Conservation (phyloP, 139 green algal genomes). For the Klebsormidium nitens region DNA sequence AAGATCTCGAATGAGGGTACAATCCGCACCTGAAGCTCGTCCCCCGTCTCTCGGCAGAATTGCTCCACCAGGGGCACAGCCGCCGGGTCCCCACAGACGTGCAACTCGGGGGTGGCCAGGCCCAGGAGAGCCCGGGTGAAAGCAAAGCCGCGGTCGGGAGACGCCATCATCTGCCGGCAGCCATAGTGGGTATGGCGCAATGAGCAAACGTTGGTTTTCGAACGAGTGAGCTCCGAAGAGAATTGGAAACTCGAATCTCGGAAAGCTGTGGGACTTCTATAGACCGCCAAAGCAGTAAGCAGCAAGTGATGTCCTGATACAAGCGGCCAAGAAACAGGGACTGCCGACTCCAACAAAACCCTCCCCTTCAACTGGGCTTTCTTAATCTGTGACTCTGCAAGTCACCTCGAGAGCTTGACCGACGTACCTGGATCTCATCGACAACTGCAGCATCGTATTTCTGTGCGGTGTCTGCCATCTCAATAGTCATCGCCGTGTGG, state of each 20-base stretch:
- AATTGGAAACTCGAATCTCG: background rate
- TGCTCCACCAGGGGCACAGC: conserved; percentile 63
- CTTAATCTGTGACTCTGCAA: background rate
- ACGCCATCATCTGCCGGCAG: conserved; percentile 59
- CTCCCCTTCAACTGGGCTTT: background rate
- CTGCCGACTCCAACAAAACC: background rate
- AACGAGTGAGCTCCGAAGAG: background rate
- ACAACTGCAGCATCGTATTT: conserved; percentile 78
- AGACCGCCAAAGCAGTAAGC: background rate
- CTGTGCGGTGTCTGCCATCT: conserved; percentile 67
- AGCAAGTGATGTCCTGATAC: background rate
- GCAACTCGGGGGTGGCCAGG: conserved; percentile 57
- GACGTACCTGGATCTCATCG: conserved; percentile 75
- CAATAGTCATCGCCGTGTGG: conserved; percentile 81
- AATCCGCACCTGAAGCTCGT: conserved; percentile 21
- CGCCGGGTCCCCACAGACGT: conserved; percentile 82
- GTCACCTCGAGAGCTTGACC: background rate
- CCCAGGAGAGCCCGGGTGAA: conserved; percentile 77
- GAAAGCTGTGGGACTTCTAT: background rate
- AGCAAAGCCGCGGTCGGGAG: conserved; percentile 69
- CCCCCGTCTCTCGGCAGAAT: conserved; percentile 27
- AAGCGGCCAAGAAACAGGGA: background rate
- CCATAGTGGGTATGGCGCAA: background rate
- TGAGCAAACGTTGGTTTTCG: background rate
- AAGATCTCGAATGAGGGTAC: too few relatives aligned